Evolutionary conservation across 306 rosid species (phyloP).

Genomic region (Morella rubra): DNA sequence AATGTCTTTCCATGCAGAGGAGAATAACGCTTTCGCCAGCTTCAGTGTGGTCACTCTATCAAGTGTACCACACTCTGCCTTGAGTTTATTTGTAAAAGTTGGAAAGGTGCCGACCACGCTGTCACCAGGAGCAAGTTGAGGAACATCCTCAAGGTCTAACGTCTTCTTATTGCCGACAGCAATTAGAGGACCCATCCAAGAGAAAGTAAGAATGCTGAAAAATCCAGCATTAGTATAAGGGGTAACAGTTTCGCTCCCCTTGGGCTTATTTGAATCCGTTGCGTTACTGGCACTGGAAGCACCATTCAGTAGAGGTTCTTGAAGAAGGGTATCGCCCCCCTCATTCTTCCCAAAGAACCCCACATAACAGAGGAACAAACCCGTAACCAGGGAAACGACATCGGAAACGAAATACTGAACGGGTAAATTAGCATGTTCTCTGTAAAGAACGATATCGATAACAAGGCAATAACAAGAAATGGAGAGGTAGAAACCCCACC

Average conservation of each 20-base stretch:
- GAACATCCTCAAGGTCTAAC: constrained; percentile 55
- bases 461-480: constrained; percentile 32
- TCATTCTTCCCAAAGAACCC: constrained; percentile 33
- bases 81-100: constrained; percentile 27
- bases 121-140: constrained; percentile 39
- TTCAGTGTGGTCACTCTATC: constrained; percentile 37
- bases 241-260: constrained; percentile 45
- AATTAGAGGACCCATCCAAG: constrained; percentile 50
- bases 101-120: constrained; percentile 42
- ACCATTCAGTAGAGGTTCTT: constrained; percentile 46
- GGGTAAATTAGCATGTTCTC: constrained; percentile 16
- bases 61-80: constrained; percentile 40
- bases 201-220: constrained; percentile 48
- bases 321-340: constrained; percentile 24
- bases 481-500: constrained; percentile 43
- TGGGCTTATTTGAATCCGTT: constrained; percentile 24
- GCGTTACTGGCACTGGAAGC: constrained; percentile 2
- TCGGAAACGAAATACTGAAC: constrained; percentile 36
- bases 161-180: constrained; percentile 41
- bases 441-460: constrained; percentile 31
- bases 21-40: constrained; percentile 31
- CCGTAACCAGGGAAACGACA: constrained; percentile 27
- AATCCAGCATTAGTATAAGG: constrained; percentile 54
- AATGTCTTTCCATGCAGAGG: constrained; percentile 48
- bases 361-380: constrained; percentile 40